phyloP scores from a whole-genome alignment of 192 early-diverging fungal species.

The Gonapodya sp. region DNA sequence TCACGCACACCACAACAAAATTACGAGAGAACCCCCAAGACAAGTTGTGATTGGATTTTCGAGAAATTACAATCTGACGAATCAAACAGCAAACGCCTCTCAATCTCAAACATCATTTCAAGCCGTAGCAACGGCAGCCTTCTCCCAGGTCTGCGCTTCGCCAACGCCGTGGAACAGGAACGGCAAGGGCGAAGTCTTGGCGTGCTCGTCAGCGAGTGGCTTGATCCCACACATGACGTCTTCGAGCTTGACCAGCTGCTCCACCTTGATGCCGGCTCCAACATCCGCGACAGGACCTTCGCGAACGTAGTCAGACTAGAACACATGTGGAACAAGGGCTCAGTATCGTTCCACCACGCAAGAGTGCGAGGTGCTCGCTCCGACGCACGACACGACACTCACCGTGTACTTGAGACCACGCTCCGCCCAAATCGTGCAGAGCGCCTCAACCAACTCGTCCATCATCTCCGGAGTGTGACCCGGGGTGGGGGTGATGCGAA shows the following conservation, averaged over 20 bases:
- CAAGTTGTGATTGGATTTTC: too few species aligned
- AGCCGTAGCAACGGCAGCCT: background rate
- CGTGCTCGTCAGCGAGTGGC: background rate
- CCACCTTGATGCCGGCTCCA: background rate
- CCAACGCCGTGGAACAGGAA: background rate
- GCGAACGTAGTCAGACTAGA: background rate
- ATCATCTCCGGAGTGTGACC: conserved; percentile 79
- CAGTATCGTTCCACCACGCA: background rate
- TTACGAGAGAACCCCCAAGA: too few species aligned
- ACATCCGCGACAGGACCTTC: background rate
- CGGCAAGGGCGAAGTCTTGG: background rate
- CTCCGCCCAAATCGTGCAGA: conserved; percentile 79
- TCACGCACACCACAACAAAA: too few species aligned
- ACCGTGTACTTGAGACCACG: conserved; percentile 62
- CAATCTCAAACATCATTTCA: too few species aligned
- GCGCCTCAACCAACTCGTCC: conserved; percentile 68
- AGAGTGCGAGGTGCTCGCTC: too few species aligned
- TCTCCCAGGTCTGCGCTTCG: background rate
- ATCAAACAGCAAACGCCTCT: too few species aligned
- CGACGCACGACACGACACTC: background rate
- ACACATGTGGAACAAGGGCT: background rate
- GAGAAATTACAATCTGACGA: too few species aligned
- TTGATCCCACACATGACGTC: background rate
- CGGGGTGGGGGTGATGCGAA: conserved; percentile 96
- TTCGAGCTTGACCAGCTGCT: background rate